These are phyloP conservation scores for Ganoderma meredithae DNA, from an alignment of 1,284 basidiomycete species.

Conservation along the genomic window DNA sequence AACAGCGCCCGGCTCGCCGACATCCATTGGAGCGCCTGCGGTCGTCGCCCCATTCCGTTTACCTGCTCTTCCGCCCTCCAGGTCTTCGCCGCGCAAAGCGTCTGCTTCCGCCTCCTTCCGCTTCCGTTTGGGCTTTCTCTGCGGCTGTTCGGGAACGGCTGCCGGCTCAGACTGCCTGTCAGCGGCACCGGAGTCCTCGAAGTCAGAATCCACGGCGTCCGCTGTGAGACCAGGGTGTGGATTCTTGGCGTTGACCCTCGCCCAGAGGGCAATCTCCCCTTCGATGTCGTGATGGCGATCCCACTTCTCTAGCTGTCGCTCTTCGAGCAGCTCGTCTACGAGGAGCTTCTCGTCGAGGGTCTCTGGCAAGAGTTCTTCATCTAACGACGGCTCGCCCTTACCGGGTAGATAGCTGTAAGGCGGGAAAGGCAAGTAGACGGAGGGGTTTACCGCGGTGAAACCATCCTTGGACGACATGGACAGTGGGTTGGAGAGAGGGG, in stretches of 20 bases:
- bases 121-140: slow-evolving; percentile 8
- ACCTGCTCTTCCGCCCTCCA: background rate
- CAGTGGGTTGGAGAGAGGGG: slow-evolving; percentile 39
- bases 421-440: slow-evolving; percentile 35
- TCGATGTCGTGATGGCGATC: slow-evolving; percentile 43
- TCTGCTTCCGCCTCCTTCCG: background rate
- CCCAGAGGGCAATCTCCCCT: slow-evolving; percentile 45
- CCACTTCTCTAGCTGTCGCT: slow-evolving; percentile 50
- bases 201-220: slow-evolving; percentile 5
- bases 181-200: background rate
- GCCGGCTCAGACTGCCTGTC: background rate
- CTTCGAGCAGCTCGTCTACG: slow-evolving; percentile 53
- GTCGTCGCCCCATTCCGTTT: slow-evolving; percentile 5
- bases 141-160: background rate
- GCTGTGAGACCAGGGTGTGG: background rate
- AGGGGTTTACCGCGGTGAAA: slow-evolving; percentile 10
- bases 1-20: slow-evolving; percentile 13
- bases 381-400: slow-evolving; percentile 22
- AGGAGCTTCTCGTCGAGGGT: slow-evolving; percentile 54
- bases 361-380: slow-evolving; percentile 45
- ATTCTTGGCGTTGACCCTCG: slow-evolving; percentile 21
- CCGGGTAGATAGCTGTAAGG: slow-evolving; percentile 26
- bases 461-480: slow-evolving; percentile 16
- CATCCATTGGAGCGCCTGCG: slow-evolving; percentile 9
- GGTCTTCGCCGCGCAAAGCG: background rate